These are phyloP conservation scores for Epichloe gansuensis DNA, from an alignment of 2,329 filamentous ascomycete species.

Conservation along the genomic window DNA sequence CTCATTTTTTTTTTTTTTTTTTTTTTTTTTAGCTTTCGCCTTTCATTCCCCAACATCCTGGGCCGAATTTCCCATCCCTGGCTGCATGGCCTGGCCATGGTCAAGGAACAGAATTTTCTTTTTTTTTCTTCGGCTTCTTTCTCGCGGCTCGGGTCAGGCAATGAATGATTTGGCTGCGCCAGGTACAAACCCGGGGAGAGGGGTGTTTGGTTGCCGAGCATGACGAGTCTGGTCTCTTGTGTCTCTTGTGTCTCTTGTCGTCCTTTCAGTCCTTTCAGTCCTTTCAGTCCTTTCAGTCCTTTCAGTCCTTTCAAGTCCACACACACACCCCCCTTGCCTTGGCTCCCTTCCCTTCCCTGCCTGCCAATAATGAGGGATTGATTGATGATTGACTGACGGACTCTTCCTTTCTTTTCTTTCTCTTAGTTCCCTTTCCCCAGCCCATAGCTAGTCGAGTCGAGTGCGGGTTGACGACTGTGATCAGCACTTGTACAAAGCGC, in stretches of 20 bases:
- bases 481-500: conserved; percentile 10
- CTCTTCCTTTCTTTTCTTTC: conserved; percentile 1
- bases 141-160: conserved; percentile 1
- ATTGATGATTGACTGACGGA: conserved; percentile 7
- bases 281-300: background rate
- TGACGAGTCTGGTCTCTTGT: background rate
- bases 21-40: background rate
- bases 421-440: background rate
- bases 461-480: conserved; percentile 2
- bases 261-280: background rate
- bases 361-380: background rate
- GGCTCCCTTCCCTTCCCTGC: conserved; percentile 5
- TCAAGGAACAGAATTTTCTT: conserved; percentile 2
- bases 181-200: background rate
- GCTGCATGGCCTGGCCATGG: background rate
- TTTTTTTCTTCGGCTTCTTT: background rate
- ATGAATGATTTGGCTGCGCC: background rate
- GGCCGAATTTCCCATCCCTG: conserved; percentile 7
- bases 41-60: conserved; percentile 7
- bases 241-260: background rate
- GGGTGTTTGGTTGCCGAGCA: background rate
- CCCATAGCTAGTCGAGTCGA: background rate
- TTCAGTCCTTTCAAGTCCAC: background rate
- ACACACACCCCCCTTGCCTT: background rate
- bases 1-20: background rate